A percentile compares a stretch with the other conserved stretches of the same genome.
Conservation (phyloP, 768 basidiomycete species). For the Grammothele lineata region DNA sequence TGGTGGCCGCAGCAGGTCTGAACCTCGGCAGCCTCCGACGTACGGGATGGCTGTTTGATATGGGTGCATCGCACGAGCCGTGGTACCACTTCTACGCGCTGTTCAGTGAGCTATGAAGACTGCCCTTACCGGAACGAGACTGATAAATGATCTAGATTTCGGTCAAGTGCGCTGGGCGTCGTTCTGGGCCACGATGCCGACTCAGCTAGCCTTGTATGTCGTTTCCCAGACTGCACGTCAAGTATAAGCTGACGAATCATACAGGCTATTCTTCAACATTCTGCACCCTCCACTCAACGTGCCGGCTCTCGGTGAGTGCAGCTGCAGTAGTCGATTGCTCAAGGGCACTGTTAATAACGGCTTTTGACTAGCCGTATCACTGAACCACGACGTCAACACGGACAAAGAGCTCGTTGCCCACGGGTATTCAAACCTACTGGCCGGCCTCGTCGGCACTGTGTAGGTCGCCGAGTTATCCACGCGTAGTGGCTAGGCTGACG, state of each 20-base stretch:
- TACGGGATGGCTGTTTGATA: constrained; percentile 85
- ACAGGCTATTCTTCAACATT: constrained; percentile 78
- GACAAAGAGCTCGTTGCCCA: constrained; percentile 91
- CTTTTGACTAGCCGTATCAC: constrained; percentile 62
- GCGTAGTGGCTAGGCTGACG: background rate
- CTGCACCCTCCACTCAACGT: constrained; percentile 86
- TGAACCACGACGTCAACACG: constrained; percentile 86
- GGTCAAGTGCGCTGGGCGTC: constrained; percentile 54
- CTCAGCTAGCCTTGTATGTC: constrained; percentile 85
- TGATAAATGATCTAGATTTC: constrained; percentile 43
- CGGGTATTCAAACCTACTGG: constrained; percentile 84
- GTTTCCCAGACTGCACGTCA: constrained; percentile 16
- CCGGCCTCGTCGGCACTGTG: constrained; percentile 80
- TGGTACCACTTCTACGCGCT: constrained; percentile 90
- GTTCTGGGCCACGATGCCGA: constrained; percentile 83
- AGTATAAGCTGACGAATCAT: constrained; percentile 8
- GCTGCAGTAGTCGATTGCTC: too few relatives aligned
- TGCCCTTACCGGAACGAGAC: background rate
- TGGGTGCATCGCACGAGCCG: constrained; percentile 39
- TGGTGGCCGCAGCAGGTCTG: constrained; percentile 60
- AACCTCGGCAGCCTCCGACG: constrained; percentile 56
- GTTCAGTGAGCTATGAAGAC: constrained; percentile 45
- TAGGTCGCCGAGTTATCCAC: constrained; percentile 26
- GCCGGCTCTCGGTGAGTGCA: constrained; percentile 69
- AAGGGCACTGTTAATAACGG: background rate